phyloP scores from a whole-genome alignment of 208 protist species.

The Crithidia brevicula region DNA sequence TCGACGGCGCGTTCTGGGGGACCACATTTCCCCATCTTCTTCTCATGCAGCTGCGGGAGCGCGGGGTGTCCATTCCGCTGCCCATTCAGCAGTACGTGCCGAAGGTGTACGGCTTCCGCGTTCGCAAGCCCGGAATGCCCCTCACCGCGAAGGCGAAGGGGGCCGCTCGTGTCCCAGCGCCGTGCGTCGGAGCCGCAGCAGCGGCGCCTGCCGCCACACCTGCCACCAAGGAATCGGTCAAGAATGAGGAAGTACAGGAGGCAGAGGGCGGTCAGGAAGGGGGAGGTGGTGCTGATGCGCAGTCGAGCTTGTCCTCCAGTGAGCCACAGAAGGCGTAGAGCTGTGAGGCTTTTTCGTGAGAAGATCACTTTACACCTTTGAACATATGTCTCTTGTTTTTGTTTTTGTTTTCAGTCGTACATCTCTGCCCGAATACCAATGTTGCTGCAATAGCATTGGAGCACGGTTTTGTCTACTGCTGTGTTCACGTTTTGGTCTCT shows the following conservation, averaged over 20 bases:
- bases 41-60: slow-evolving; percentile 81
- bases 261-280: background rate
- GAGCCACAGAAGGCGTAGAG: slow-evolving; percentile 12
- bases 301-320: slow-evolving; percentile 2
- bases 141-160: slow-evolving; percentile 11
- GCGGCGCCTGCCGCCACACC: background rate
- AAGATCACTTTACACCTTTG: too few species aligned
- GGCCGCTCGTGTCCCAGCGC: too few species aligned
- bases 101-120: slow-evolving; percentile 97
- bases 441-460: too few species aligned
- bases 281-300: background rate
- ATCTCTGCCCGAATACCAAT: too few species aligned
- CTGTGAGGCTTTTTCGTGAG: background rate
- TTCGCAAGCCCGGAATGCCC: slow-evolving; percentile 67
- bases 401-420: background rate
- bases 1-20: slow-evolving; percentile 98
- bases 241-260: slow-evolving; percentile 11
- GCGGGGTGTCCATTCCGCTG: slow-evolving; percentile 43
- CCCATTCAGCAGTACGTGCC: slow-evolving; percentile 94
- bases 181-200: background rate
- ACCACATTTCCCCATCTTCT: slow-evolving; percentile 97
- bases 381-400: background rate
- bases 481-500: too few species aligned
- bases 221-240: background rate
- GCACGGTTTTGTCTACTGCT: too few species aligned